A percentile compares a stretch with the other conserved stretches of the same genome.
Conservation (phyloP, 129 eudicot genomes). For the Mikania micrantha region DNA sequence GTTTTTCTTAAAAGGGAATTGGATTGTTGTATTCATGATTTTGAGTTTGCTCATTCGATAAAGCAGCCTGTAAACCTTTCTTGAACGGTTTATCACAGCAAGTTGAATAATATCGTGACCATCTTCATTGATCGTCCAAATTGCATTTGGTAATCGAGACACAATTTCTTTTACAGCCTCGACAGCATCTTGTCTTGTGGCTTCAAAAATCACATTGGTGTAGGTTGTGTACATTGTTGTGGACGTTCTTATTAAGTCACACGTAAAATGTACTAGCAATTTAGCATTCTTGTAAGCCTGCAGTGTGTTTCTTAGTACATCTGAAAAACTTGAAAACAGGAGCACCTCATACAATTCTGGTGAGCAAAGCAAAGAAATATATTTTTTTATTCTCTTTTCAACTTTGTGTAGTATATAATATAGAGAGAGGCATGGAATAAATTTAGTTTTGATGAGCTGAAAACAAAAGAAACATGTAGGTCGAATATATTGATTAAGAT, state of each 20-base stretch:
- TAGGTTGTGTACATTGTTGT: too few relatives aligned
- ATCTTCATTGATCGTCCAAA: neutral
- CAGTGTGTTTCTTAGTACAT: too few relatives aligned
- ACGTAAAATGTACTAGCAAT: neutral
- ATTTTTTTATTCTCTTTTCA: too few relatives aligned
- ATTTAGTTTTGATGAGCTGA: neutral
- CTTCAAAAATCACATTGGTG: neutral
- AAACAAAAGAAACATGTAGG: too few relatives aligned
- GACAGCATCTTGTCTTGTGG: neutral
- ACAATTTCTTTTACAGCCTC: slow-evolving; percentile 7
- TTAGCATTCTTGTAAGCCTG: too few relatives aligned
- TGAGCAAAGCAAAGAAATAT: too few relatives aligned
- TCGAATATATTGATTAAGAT: too few relatives aligned
- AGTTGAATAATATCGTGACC: slow-evolving; percentile 12
- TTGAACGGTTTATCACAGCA: slow-evolving; percentile 9
- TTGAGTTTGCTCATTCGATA: too few relatives aligned
- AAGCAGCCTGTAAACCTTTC: neutral
- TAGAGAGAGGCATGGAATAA: too few relatives aligned
- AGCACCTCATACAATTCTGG: neutral
- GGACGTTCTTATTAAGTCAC: neutral
- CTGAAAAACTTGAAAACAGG: neutral
- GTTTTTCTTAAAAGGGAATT: slow-evolving; percentile 1
- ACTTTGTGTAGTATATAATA: too few relatives aligned
- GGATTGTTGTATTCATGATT: neutral
- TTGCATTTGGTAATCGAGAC: neutral